Conservation (phyloP, 192 early-diverging fungal species). For the Backusella luteola region DNA sequence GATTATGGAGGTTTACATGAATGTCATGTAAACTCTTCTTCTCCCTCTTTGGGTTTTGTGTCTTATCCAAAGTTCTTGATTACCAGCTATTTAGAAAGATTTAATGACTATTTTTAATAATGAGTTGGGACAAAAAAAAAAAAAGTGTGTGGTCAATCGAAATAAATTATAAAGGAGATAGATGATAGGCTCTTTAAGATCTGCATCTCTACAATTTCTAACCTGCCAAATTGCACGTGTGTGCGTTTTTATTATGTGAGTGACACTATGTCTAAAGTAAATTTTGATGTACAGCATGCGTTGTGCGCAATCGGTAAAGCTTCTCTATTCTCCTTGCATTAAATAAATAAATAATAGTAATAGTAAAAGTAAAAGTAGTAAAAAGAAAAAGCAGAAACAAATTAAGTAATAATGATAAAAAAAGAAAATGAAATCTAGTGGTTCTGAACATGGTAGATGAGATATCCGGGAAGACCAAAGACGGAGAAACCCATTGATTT, state of each 20-base stretch:
- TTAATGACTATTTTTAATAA: neutral
- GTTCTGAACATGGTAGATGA: slow-evolving; percentile 47
- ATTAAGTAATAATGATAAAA: neutral
- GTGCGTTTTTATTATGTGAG: neutral
- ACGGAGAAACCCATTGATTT: slow-evolving; percentile 56
- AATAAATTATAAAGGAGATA: neutral
- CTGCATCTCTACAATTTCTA: slow-evolving; percentile 1
- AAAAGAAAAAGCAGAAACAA: neutral
- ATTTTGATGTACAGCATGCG: slow-evolving; percentile 8
- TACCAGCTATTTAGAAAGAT: no score
- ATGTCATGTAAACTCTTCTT: no score
- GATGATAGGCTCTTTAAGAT: neutral
- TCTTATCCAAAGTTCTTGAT: no score
- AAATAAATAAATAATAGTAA: slow-evolving; percentile 8
- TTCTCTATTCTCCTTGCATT: slow-evolving; percentile 9
- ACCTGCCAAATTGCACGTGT: slow-evolving; percentile 1
- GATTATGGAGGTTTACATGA: neutral
- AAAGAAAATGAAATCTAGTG: neutral
- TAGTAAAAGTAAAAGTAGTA: neutral
- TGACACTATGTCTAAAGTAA: neutral
- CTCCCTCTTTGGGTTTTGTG: no score
- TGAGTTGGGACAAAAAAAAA: neutral
- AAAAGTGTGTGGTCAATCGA: neutral
- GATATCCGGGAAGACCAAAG: slow-evolving; percentile 53
- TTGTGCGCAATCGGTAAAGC: neutral